Conservation (phyloP, 129 eudicot species). For the Flaveria robusta region DNA sequence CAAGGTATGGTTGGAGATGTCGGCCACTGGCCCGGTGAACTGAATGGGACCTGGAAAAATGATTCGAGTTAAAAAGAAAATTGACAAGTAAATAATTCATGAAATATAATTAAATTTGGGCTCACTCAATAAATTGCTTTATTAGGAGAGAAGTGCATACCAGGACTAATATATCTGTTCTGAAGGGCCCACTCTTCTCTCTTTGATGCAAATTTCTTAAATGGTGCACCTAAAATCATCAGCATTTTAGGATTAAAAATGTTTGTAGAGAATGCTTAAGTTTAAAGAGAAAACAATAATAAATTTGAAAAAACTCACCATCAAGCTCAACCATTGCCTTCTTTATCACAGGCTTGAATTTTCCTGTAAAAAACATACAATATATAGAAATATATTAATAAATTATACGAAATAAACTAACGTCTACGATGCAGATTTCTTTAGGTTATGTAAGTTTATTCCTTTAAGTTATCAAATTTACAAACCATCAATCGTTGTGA, state of each 20-base stretch:
- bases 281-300: neutral
- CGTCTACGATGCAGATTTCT: neutral
- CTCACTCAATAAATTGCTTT: neutral
- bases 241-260: conserved; percentile 6
- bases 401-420: neutral
- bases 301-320: conserved; percentile 45
- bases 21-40: conserved; percentile 73
- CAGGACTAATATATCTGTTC: conserved; percentile 86
- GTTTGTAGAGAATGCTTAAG: neutral
- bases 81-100: neutral
- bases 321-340: conserved; percentile 99
- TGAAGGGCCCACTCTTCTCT: conserved; percentile 89
- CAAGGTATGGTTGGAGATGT: conserved; percentile 69
- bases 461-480: neutral
- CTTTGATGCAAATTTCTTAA: conserved; percentile 78
- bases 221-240: conserved; percentile 77
- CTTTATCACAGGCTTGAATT: conserved; percentile 96
- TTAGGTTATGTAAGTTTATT: neutral
- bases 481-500: neutral
- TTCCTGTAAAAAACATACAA: conserved; percentile 50
- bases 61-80: neutral
- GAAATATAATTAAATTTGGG: neutral
- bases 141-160: conserved; percentile 40
- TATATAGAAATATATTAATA: neutral
- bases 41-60: conserved; percentile 79